These are phyloP conservation scores for Cicer cuneatum DNA, from an alignment of 306 rosid genomes.

Conservation along the genomic window DNA sequence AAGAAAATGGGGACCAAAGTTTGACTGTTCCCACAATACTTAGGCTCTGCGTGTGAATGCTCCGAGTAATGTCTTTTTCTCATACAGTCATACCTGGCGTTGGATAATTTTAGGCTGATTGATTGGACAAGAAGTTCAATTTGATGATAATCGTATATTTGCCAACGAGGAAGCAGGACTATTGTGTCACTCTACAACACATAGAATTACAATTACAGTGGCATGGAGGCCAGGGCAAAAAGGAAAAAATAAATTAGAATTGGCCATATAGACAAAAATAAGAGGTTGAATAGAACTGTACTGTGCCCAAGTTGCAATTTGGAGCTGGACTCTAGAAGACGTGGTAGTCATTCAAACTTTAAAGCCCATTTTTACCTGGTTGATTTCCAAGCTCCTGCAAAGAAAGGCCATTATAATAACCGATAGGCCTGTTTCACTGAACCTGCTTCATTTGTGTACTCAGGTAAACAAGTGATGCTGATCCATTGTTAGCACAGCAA, in stretches of 20 bases:
- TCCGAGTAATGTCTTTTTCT: background rate
- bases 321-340: slow-evolving; percentile 30
- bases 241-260: background rate
- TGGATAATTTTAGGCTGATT: slow-evolving; percentile 1
- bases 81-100: background rate
- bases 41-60: background rate
- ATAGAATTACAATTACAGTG: slow-evolving; percentile 44
- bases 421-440: slow-evolving; percentile 25
- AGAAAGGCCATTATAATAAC: slow-evolving; percentile 32
- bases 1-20: no score
- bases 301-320: slow-evolving; percentile 27
- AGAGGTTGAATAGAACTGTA: slow-evolving; percentile 26
- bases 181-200: slow-evolving; percentile 29
- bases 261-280: slow-evolving; percentile 44
- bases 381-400: slow-evolving; percentile 21
- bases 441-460: slow-evolving; percentile 20
- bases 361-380: slow-evolving; percentile 7
- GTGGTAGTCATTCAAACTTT: slow-evolving; percentile 20
- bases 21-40: no score
- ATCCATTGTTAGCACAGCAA: slow-evolving; percentile 17
- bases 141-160: slow-evolving; percentile 8
- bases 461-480: slow-evolving; percentile 30
- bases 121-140: slow-evolving; percentile 3
- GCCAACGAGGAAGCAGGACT: slow-evolving; percentile 39
- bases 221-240: slow-evolving; percentile 4